These are phyloP conservation scores for Chlorophyllum brunneum DNA, from an alignment of 768 basidiomycete genomes.

Conservation along the genomic window DNA sequence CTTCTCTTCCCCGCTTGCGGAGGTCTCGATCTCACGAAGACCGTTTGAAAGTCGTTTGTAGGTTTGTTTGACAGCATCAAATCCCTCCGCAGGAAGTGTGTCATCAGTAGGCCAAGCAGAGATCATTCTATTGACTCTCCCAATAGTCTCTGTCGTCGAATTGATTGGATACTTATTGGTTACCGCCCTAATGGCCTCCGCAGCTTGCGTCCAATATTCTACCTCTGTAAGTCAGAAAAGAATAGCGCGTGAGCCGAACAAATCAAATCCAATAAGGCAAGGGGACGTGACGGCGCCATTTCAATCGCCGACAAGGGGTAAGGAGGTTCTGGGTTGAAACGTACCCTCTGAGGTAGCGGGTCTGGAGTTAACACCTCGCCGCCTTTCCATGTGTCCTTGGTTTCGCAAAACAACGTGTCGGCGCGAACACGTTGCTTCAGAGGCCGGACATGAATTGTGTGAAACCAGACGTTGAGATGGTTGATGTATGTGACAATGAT, in stretches of 20 bases:
- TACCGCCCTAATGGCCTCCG: conserved; percentile 52
- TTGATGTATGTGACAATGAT: conserved; percentile 12
- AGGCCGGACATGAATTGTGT: conserved; percentile 11
- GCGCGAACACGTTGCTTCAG: conserved; percentile 9
- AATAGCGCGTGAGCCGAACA: conserved; percentile 16
- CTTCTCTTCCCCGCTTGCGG: conserved; percentile 63
- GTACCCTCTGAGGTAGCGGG: conserved; percentile 78
- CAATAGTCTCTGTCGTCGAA: conserved; percentile 53
- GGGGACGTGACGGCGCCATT: conserved; percentile 8
- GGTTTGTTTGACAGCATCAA: conserved; percentile 57
- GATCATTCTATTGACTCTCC: conserved; percentile 70
- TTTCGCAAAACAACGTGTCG: conserved; percentile 10
- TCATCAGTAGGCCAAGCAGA: conserved; percentile 72
- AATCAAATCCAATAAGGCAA: conserved; percentile 13
- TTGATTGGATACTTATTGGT: conserved; percentile 50
- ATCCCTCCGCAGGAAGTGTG: conserved; percentile 59
- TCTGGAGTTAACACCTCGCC: conserved; percentile 54
- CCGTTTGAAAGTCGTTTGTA: conserved; percentile 61
- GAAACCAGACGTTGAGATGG: conserved; percentile 11
- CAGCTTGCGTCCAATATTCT: conserved; percentile 72
- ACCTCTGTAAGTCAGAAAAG: conserved; percentile 46
- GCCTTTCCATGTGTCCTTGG: conserved; percentile 52
- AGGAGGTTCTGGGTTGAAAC: conserved; percentile 16
- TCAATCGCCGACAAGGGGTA: conserved; percentile 12
- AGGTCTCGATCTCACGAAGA: conserved; percentile 56